Evolutionary conservation across 768 basidiomycete genomes (phyloP), one percentile per base, ranked within the genome.

Genomic region (Termitomyces sp.): DNA sequence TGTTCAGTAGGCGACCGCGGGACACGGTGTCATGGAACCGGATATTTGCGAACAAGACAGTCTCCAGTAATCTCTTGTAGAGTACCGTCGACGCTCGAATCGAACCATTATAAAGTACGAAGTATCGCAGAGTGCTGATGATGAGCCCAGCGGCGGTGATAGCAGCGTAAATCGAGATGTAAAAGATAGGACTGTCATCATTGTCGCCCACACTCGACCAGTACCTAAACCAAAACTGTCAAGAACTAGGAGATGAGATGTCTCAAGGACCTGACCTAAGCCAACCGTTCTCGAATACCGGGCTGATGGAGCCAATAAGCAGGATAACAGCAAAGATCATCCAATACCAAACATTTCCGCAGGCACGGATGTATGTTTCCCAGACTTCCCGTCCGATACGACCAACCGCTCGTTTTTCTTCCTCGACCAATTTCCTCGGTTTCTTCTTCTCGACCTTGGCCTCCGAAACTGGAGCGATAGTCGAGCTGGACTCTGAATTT

Each of bases 11-110:
- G 2, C 93, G 84, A 6, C 95, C 95, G 39, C 92, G 84, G 53
- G 88, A 91, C 2, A 92, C 83, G 0, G 94, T 97, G 67, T 97
- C 95, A 65, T 96, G 95, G 79, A 97, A 96, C 44, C 94, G 84
- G 58, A 96, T 87, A 48, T 92, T 84, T 8, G 94, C 91, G 66
- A 95, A 95, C 1, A 97, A 75, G 3, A 96, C 87, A 0, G 86
- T 71, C 67, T 95, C 89, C 30, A 95, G 74, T 41, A 95, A 78
- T 37, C 77, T 75, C 68, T 90, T 78, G 73, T 96, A 93, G 15
- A 95, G 77, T 18, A 88, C 82, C 2, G 77, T 80, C 1, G 91
- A 93, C 2, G 93, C 92, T 58, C 82, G 83, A 60, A 96, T 87
- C n/a, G 89, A 89, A 15, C 94, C 94, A 22, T 72, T 75, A 70